Evolutionary conservation across 371 early-diverging fungal genomes (phyloP).

Genomic region (Thermomucor indicae-seudaticae): DNA sequence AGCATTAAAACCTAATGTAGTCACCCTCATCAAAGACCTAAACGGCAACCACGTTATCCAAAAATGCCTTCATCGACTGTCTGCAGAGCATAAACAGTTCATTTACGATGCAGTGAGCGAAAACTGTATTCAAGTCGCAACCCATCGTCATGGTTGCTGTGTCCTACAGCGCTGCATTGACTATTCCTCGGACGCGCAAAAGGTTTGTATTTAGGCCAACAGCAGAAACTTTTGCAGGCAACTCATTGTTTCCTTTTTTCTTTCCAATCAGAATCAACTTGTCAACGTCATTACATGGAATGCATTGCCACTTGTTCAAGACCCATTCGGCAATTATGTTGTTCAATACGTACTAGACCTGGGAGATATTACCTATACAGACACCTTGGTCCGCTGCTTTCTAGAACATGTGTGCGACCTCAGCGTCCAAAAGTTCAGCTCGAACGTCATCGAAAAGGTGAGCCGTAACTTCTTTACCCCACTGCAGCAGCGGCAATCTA

Average conservation of each 20-base stretch:
- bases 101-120: conserved; percentile 84
- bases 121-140: conserved; percentile 86
- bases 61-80: conserved; percentile 84
- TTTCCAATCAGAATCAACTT: conserved; percentile 55
- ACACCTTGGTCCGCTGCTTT: conserved; percentile 72
- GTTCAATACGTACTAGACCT: conserved; percentile 95
- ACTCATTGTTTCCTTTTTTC: background rate
- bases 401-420: conserved; percentile 71
- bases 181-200: conserved; percentile 68
- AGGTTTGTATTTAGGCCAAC: too few species aligned
- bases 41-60: conserved; percentile 99
- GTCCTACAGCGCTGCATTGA: conserved; percentile 97
- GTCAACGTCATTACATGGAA: conserved; percentile 73
- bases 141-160: conserved; percentile 97
- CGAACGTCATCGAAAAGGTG: conserved; percentile 90
- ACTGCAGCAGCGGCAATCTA: too few species aligned
- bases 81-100: conserved; percentile 77
- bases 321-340: conserved; percentile 98
- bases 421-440: conserved; percentile 89
- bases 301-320: conserved; percentile 79
- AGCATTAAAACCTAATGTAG: conserved; percentile 75
- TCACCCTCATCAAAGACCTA: conserved; percentile 88
- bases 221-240: background rate
- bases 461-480: too few species aligned
- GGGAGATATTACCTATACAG: conserved; percentile 58